Evolutionary conservation across 2,329 filamentous ascomycete species (phyloP).

Genomic region (Catunica adiposa): DNA sequence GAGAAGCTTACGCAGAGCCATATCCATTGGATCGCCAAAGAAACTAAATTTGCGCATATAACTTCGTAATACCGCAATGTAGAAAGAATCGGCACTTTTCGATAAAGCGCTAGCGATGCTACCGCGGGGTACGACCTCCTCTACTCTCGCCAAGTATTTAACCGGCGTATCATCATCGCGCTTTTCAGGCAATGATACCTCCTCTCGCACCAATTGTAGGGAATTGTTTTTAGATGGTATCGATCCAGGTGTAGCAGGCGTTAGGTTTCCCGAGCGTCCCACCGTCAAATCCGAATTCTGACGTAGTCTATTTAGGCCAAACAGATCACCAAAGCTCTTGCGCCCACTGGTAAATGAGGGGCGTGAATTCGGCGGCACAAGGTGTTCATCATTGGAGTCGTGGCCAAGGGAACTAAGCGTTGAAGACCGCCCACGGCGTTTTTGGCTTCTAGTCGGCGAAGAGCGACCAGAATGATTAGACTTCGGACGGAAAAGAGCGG

Average conservation of each 20-base stretch:
- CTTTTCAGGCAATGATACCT: conserved; percentile 55
- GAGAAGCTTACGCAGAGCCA: conserved; percentile 85
- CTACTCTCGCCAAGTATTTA: conserved; percentile 70
- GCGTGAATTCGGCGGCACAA: conserved; percentile 49
- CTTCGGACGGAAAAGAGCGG: conserved; percentile 32
- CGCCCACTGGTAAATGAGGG: conserved; percentile 80
- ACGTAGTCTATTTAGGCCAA: conserved; percentile 61
- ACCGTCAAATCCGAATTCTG: conserved; percentile 57
- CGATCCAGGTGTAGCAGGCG: conserved; percentile 52
- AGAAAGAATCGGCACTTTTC: conserved; percentile 74
- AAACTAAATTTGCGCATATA: conserved; percentile 94
- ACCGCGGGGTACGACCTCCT: conserved; percentile 63
- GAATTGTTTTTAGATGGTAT: conserved; percentile 68
- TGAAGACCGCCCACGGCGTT: conserved; percentile 63
- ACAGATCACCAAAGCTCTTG: conserved; percentile 81
- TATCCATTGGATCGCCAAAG: conserved; percentile 94
- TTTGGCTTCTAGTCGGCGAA: conserved; percentile 44
- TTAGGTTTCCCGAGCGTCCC: conserved; percentile 50
- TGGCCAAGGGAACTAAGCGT: conserved; percentile 73
- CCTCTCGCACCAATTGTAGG: conserved; percentile 57
- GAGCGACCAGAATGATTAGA: conserved; percentile 47
- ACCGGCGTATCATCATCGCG: conserved; percentile 80
- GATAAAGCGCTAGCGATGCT: conserved; percentile 73
- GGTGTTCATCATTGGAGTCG: conserved; percentile 52
- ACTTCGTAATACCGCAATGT: conserved; percentile 66